Base-by-base conservation (phyloP, 768 basidiomycete genomes). In the Amanita exitialis region DNA sequence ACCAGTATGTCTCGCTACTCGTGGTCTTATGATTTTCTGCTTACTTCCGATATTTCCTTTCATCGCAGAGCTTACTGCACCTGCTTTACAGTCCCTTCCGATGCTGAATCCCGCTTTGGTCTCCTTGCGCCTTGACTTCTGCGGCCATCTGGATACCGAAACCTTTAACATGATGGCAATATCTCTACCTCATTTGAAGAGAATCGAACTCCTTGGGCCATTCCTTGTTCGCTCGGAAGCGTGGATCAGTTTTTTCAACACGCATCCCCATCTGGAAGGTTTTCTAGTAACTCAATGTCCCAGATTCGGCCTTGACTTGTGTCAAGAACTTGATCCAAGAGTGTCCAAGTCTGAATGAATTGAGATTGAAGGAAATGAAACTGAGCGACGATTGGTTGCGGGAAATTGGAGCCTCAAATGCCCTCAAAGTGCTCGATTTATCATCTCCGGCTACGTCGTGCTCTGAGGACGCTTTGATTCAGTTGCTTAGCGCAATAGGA, bases 271-370 rank as follows among this genome's bases (percentile, higher is more conserved):
- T 9, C 74, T 99, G 9, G 71, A 79, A 57, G 77, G 76, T 6
- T 88, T 97, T 66, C 71, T 85, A 36, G 80, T 99, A 59, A 84
- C 75, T 7, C 90, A 94, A 60, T 88, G 86, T 52, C 90, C 91
- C 6, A 79, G 91, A 4, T 93, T 98, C 64, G 82, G 91, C 62
- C 61, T 82, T 3, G 72, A 75, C 9, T n/a, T 90, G 86, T 59
- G 66, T 87, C 51, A 61, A 71, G 10, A 62, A 75, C 0, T 76
- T 96, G 20, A 75, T 82, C 23, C 78, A 75, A 48, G 68, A 76
- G 20, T 74, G 76, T 44, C 61, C 61, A 9, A 54, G 50, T 2
- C 68, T 98, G 15, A 74, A 65, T n/a, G 80, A 83, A 44, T 76
- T 99, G 1, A 78, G 88, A 2, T 69, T 99, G 35, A 79, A 80